Percentiles rank a stretch among this genome's conserved stretches.
These are phyloP conservation scores for Circinella minor DNA, from an alignment of 371 early-diverging fungal species.

Conservation along the genomic window DNA sequence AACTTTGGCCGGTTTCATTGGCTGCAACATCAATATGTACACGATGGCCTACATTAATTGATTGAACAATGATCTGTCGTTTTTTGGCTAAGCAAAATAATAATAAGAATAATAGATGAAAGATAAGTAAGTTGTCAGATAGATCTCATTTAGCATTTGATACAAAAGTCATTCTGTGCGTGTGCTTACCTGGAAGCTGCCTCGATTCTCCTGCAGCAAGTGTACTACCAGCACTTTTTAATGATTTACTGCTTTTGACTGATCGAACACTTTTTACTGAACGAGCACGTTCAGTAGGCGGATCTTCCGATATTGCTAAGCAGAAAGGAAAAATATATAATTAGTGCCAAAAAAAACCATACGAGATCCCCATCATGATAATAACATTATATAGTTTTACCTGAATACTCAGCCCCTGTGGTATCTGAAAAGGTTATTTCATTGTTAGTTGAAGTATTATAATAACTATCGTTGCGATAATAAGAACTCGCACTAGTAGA, in stretches of 20 bases:
- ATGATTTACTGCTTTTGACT: not conserved
- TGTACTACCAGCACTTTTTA: not conserved
- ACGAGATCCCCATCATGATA: not conserved
- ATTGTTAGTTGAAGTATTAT: not conserved
- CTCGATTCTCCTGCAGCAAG: not conserved
- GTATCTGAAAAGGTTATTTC: not conserved
- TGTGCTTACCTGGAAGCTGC: not conserved
- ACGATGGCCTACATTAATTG: constrained; percentile 45
- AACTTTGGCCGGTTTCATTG: constrained; percentile 45
- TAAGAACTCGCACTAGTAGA: not conserved
- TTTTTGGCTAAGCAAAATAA: constrained; percentile 13
- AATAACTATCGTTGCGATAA: not conserved
- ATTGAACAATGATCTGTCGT: constrained; percentile 52
- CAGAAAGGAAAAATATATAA: not conserved
- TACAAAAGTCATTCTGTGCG: too few species aligned
- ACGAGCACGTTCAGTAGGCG: not conserved
- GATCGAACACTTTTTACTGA: constrained; percentile 6
- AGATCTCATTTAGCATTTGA: too few species aligned
- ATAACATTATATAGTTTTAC: not conserved
- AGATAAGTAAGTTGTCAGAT: too few species aligned
- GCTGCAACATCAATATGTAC: constrained; percentile 55
- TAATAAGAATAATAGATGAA: not conserved
- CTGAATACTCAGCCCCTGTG: not conserved
- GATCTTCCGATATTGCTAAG: not conserved
- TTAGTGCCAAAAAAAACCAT: not conserved